phyloP scores from a whole-genome alignment of 1,284 basidiomycete species.

The Malassezia cuniculi region DNA sequence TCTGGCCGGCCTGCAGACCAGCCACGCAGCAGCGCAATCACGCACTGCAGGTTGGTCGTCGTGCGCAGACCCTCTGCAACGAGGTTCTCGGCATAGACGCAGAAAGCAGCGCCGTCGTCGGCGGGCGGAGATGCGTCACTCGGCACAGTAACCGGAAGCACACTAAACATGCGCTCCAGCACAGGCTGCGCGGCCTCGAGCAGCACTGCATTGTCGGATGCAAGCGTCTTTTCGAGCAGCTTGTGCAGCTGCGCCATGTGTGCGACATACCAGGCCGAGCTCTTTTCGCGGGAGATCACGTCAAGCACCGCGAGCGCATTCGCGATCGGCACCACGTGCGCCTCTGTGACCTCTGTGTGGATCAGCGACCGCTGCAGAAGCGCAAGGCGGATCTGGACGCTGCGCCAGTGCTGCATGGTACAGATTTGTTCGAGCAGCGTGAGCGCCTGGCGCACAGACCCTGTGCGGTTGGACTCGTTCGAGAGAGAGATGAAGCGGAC shows the following conservation, averaged over 20 bases:
- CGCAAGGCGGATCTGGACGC: slow-evolving; percentile 75
- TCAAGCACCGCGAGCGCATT: slow-evolving; percentile 81
- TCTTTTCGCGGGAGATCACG: slow-evolving; percentile 69
- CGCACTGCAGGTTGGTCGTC: slow-evolving; percentile 61
- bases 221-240: slow-evolving; percentile 53
- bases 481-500: slow-evolving; percentile 69
- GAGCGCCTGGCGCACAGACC: slow-evolving; percentile 64
- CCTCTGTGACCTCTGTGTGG: slow-evolving; percentile 55
- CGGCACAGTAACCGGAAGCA: slow-evolving; percentile 53
- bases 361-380: slow-evolving; percentile 47
- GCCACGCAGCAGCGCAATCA: slow-evolving; percentile 73
- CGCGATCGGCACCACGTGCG: slow-evolving; percentile 57
- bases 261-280: slow-evolving; percentile 65
- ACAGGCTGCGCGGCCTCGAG: slow-evolving; percentile 48
- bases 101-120: slow-evolving; percentile 60
- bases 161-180: slow-evolving; percentile 70
- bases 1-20: slow-evolving; percentile 51
- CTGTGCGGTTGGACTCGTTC: slow-evolving; percentile 48
- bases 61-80: slow-evolving; percentile 72
- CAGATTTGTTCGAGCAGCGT: slow-evolving; percentile 69
- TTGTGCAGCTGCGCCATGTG: slow-evolving; percentile 73
- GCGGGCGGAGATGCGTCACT: slow-evolving; percentile 13
- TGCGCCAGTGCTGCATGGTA: slow-evolving; percentile 72
- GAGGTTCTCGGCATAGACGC: slow-evolving; percentile 60
- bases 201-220: slow-evolving; percentile 23